These are phyloP conservation scores for Paxillus rubicundulus DNA, from an alignment of 768 basidiomycete species.

Conservation along the genomic window DNA sequence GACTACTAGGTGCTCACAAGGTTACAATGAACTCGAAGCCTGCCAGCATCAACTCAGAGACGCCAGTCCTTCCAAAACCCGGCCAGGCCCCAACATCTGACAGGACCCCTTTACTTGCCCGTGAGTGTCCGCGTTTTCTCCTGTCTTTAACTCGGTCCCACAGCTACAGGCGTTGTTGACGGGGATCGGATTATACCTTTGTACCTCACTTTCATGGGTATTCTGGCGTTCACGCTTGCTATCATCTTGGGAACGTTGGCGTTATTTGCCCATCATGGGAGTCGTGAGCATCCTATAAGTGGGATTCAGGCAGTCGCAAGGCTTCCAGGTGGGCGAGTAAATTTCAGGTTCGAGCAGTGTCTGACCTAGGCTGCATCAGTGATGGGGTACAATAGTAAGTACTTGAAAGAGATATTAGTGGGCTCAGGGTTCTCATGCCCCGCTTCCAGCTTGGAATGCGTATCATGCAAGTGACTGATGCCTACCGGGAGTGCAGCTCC, in stretches of 20 bases:
- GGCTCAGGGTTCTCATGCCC: conserved; percentile 4
- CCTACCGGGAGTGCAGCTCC: not conserved
- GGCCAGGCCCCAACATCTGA: conserved; percentile 1
- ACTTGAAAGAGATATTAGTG: not conserved
- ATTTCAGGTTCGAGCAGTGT: not conserved
- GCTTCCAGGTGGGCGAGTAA: conserved; percentile 33
- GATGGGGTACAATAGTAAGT: conserved; percentile 64
- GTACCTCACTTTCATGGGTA: not conserved
- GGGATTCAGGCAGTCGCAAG: conserved; percentile 29
- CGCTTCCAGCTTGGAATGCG: conserved; percentile 60
- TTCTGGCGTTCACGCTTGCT: conserved; percentile 18
- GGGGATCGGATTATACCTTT: too few relatives aligned
- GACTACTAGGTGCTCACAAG: not conserved
- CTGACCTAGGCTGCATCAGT: conserved; percentile 32
- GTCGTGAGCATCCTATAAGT: not conserved
- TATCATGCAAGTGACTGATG: conserved; percentile 46
- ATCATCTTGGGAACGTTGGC: conserved; percentile 16
- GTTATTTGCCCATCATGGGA: conserved; percentile 12
- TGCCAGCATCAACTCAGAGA: not conserved
- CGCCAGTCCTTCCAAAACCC: not conserved
- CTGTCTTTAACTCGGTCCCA: not conserved
- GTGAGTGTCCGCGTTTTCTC: conserved; percentile 8
- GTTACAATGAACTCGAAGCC: conserved; percentile 9
- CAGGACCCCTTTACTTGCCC: conserved; percentile 17
- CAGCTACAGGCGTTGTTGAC: not conserved